Evolutionary conservation across 1,139 yeast species (phyloP).

Genomic region (Geotrichum cucujoidarum): DNA sequence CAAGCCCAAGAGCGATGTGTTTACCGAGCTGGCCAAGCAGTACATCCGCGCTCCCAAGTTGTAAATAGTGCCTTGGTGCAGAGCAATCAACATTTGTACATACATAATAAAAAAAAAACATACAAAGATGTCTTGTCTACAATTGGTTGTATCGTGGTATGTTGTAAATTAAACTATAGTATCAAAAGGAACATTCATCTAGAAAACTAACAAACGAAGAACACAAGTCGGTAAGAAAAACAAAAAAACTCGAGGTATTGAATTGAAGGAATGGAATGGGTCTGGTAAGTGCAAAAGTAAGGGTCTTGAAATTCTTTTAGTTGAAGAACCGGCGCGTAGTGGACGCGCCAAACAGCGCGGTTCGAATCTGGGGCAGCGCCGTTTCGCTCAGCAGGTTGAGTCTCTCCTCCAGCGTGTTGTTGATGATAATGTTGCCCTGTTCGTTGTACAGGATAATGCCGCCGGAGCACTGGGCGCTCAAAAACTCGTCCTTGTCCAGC

Average conservation of each 20-base stretch:
- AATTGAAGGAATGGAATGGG: too few species aligned
- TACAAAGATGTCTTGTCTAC: too few species aligned
- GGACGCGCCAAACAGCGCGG: constrained; percentile 60
- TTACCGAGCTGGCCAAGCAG: constrained; percentile 17
- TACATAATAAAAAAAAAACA: not conserved
- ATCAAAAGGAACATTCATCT: too few species aligned
- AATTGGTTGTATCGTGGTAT: too few species aligned
- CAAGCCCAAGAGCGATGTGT: constrained; percentile 24
- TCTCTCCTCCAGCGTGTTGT: constrained; percentile 93
- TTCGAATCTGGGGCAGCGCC: constrained; percentile 79
- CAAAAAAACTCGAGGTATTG: too few species aligned
- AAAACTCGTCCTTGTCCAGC: constrained; percentile 53
- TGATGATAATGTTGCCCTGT: constrained; percentile 77
- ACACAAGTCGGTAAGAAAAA: too few species aligned
- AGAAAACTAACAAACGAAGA: too few species aligned
- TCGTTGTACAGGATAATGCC: constrained; percentile 73
- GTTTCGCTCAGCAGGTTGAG: constrained; percentile 73
- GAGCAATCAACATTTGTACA: not conserved
- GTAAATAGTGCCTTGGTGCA: constrained; percentile 5
- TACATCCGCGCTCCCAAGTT: constrained; percentile 20
- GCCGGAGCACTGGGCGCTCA: constrained; percentile 66
- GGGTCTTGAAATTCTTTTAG: constrained; percentile 41
- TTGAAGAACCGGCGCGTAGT: constrained; percentile 86
- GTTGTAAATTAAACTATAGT: too few species aligned
- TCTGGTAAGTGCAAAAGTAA: too few species aligned